Evolutionary conservation across 2,329 filamentous ascomycete species (phyloP).

Genomic region (Elsinoe batatas): DNA sequence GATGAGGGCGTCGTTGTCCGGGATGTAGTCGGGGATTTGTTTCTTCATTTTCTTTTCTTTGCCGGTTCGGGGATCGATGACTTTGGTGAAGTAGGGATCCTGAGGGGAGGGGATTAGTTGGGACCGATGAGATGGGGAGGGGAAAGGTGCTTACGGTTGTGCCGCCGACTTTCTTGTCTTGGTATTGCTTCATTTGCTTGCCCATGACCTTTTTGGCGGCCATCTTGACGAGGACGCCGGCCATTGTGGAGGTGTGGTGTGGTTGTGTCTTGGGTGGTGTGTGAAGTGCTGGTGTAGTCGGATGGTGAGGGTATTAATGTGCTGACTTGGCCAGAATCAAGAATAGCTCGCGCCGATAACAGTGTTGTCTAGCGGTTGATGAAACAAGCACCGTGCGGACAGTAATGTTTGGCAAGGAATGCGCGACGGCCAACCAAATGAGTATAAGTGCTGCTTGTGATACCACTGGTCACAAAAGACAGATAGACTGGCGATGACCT

Average conservation of each 20-base stretch:
- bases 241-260: constrained; percentile 29
- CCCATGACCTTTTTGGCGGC: constrained; percentile 41
- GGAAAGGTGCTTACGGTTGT: constrained; percentile 29
- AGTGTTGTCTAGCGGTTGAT: background rate
- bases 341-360: constrained; percentile 5
- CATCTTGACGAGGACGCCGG: constrained; percentile 37
- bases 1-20: constrained; percentile 68
- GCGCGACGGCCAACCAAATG: constrained; percentile 4
- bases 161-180: constrained; percentile 32
- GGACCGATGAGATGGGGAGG: background rate
- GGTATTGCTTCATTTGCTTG: constrained; percentile 40
- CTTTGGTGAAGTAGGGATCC: constrained; percentile 84
- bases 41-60: constrained; percentile 80
- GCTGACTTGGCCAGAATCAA: background rate
- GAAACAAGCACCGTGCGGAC: constrained; percentile 5
- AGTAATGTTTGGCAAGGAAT: background rate
- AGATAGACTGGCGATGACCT: background rate
- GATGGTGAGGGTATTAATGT: background rate
- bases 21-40: constrained; percentile 72
- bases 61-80: constrained; percentile 62
- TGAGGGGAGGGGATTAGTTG: constrained; percentile 30
- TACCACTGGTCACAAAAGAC: background rate
- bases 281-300: background rate
- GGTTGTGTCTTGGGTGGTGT: background rate
- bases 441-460: background rate